Evolutionary conservation across 345 rosid genomes (phyloP).

Genomic region (Lenwebbia sp.): DNA sequence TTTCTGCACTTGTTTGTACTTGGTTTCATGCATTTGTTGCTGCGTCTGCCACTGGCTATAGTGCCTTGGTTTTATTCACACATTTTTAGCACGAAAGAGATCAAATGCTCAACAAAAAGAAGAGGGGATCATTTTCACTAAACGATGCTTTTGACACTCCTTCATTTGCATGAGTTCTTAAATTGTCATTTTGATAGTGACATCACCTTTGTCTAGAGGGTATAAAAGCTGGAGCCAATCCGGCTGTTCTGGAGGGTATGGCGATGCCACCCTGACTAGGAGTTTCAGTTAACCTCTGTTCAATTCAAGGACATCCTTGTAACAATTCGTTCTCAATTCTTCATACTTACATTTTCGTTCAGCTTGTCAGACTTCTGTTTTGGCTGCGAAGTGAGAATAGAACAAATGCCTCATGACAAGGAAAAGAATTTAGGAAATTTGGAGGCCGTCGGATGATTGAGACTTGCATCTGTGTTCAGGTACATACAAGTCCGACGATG

Average conservation of each 20-base stretch:
- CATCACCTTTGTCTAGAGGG: not conserved
- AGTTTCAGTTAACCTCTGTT: not conserved
- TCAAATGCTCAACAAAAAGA: not conserved
- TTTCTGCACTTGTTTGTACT: not conserved
- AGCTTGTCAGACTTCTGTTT: not conserved
- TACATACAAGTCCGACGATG: not conserved
- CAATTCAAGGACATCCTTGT: not conserved
- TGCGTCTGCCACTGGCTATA: not conserved
- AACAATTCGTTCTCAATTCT: not conserved
- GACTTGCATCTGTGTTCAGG: not conserved
- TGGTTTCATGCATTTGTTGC: not conserved
- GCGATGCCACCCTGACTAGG: not conserved
- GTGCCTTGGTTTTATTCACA: not conserved
- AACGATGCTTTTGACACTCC: not conserved
- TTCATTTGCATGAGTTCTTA: not conserved
- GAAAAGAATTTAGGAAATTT: not conserved
- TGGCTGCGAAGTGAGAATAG: not conserved
- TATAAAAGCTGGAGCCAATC: not conserved
- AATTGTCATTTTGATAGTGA: not conserved
- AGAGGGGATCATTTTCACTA: not conserved
- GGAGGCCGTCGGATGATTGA: not conserved
- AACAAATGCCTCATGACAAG: not conserved
- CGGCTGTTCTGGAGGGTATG: not conserved
- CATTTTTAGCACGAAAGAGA: not conserved
- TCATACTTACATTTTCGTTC: not conserved